Conservation (phyloP, 106 monocot species). For the Apostasia shenzhenica region DNA sequence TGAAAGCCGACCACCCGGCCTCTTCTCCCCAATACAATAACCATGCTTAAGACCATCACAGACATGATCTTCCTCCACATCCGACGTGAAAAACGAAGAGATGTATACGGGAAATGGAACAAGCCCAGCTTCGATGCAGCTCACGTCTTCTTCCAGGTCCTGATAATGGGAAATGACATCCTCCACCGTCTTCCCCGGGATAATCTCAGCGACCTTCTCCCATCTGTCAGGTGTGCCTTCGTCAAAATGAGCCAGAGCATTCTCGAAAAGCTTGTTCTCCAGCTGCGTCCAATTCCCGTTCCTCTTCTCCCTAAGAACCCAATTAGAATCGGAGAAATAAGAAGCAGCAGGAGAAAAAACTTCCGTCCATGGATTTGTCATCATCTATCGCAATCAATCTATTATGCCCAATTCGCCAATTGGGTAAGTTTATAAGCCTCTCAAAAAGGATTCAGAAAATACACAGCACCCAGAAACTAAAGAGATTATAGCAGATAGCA, state of each 20-base stretch:
- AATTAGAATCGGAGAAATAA: conserved; percentile 12
- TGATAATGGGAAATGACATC: conserved; percentile 48
- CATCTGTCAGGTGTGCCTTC: conserved; percentile 37
- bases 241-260: conserved; percentile 53
- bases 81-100: conserved; percentile 29
- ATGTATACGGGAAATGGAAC: conserved; percentile 35
- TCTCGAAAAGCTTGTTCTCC: conserved; percentile 82
- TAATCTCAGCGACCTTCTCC: conserved; percentile 39
- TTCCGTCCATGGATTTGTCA: no score
- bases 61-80: conserved; percentile 20
- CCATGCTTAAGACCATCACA: conserved; percentile 21
- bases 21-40: conserved; percentile 34
- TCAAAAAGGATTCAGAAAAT: no score
- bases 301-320: conserved; percentile 5
- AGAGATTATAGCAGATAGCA: no score
- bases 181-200: conserved; percentile 39
- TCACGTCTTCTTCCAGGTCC: conserved; percentile 52
- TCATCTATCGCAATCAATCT: no score
- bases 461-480: no score
- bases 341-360: no score
- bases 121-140: conserved; percentile 51
- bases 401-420: no score
- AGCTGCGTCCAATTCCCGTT: conserved; percentile 36
- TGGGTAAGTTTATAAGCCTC: no score
- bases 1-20: conserved; percentile 6